phyloP scores from a whole-genome alignment of 768 basidiomycete genomes.

The Naganishia vishniacii region DNA sequence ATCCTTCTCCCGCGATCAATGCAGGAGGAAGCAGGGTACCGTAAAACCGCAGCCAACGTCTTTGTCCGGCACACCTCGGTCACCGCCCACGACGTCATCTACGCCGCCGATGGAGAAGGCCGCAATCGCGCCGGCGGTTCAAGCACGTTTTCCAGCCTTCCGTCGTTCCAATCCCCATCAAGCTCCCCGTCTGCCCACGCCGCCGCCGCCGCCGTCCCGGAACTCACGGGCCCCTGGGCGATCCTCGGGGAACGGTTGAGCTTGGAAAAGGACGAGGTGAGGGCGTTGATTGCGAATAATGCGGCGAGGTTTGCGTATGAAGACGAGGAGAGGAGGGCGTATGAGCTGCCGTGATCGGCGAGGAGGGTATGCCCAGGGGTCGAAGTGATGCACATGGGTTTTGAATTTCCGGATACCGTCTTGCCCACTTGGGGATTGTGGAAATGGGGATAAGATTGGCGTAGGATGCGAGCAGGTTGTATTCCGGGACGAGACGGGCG shows the following conservation, averaged over 20 bases:
- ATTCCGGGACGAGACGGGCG: too few species aligned
- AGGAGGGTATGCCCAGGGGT: background rate
- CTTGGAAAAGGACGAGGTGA: slow-evolving; percentile 27
- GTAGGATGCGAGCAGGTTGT: too few species aligned
- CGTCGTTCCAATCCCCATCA: slow-evolving; percentile 11
- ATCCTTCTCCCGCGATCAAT: slow-evolving; percentile 38
- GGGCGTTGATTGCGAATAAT: slow-evolving; percentile 27
- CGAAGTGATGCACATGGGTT: background rate
- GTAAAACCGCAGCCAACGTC: slow-evolving; percentile 21
- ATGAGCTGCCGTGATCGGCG: background rate
- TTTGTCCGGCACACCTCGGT: slow-evolving; percentile 30
- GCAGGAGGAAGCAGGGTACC: slow-evolving; percentile 25
- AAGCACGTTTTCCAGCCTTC: background rate
- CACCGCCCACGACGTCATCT: background rate
- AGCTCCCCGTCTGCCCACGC: background rate
- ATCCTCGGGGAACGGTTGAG: slow-evolving; percentile 35
- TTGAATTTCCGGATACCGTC: too few species aligned
- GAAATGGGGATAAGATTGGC: too few species aligned
- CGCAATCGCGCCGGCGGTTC: too few species aligned
- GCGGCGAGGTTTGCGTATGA: slow-evolving; percentile 2
- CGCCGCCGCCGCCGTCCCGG: background rate
- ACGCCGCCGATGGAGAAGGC: background rate
- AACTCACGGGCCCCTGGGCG: slow-evolving; percentile 29
- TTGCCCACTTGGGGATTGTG: too few species aligned
- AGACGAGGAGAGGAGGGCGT: background rate